Percentiles rank a stretch among this genome's conserved stretches.
These are phyloP conservation scores for Saccharomycopsis sp. DNA, from an alignment of 805 yeast species.

Conservation along the genomic window DNA sequence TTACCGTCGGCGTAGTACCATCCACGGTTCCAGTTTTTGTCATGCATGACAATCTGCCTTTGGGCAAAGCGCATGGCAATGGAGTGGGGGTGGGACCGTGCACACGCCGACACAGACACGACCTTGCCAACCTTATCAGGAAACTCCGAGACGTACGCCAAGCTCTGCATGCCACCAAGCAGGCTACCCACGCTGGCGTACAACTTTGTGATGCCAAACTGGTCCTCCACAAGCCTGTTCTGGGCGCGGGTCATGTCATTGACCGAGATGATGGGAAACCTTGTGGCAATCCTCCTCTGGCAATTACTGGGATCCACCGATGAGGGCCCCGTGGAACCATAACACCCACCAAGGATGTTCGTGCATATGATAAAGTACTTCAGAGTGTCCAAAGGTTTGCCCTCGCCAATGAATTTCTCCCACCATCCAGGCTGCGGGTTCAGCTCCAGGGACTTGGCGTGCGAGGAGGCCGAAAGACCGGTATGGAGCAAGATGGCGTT, in stretches of 20 bases:
- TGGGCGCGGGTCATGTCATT: slow-evolving; percentile 92
- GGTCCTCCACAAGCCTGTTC: slow-evolving; percentile 52
- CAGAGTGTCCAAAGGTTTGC: slow-evolving; percentile 60
- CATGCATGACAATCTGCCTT: slow-evolving; percentile 88
- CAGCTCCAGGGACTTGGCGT: slow-evolving; percentile 70
- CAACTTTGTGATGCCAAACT: slow-evolving; percentile 53
- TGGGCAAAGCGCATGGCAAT: slow-evolving; percentile 91
- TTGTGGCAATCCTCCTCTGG: slow-evolving; percentile 64
- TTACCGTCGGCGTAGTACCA: slow-evolving; percentile 65
- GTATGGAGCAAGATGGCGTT: slow-evolving; percentile 81
- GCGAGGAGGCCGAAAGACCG: slow-evolving; percentile 88
- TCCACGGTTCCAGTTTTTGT: slow-evolving; percentile 91
- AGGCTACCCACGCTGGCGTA: slow-evolving; percentile 84
- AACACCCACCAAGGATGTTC: slow-evolving; percentile 89
- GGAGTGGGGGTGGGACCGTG: slow-evolving; percentile 87
- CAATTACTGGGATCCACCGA: slow-evolving; percentile 65
- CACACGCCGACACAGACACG: slow-evolving; percentile 84
- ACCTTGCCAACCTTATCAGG: slow-evolving; percentile 67
- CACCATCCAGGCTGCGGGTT: slow-evolving; percentile 86
- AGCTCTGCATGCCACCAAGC: slow-evolving; percentile 98
- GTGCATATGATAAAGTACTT: slow-evolving; percentile 81
- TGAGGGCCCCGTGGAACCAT: slow-evolving; percentile 91
- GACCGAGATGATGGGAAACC: slow-evolving; percentile 78
- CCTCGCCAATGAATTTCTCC: slow-evolving; percentile 90
- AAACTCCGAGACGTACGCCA: slow-evolving; percentile 80